Percentiles rank a stretch among this genome's conserved stretches.
Evolutionary conservation across 75 land plant genomes (phyloP).

Genomic region (Picea sitchensis): DNA sequence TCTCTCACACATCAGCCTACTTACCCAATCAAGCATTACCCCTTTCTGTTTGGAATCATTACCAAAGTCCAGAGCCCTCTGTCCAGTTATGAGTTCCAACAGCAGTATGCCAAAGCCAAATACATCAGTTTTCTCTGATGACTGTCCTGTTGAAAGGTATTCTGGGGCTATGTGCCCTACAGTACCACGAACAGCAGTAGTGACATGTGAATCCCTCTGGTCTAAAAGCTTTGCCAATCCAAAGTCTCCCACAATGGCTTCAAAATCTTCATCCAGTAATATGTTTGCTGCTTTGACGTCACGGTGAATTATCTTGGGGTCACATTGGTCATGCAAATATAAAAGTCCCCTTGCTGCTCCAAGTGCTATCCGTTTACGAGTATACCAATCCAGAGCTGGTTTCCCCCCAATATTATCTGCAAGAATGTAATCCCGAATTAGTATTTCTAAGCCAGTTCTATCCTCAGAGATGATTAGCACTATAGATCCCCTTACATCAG

Average conservation of each 20-base stretch:
- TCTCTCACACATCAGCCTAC: too few species aligned
- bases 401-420: slow-evolving; percentile 51
- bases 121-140: slow-evolving; percentile 93
- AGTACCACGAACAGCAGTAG: slow-evolving; percentile 88
- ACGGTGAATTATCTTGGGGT: slow-evolving; percentile 88
- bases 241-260: slow-evolving; percentile 91
- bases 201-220: slow-evolving; percentile 77
- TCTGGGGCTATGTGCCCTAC: slow-evolving; percentile 93
- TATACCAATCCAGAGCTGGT: slow-evolving; percentile 70
- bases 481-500: neutral
- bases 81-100: slow-evolving; percentile 83
- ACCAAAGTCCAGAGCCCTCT: slow-evolving; percentile 51
- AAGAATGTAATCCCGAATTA: neutral
- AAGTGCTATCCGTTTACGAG: slow-evolving; percentile 66
- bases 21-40: slow-evolving; percentile 76
- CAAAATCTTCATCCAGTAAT: slow-evolving; percentile 82
- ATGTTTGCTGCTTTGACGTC: slow-evolving; percentile 97
- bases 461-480: neutral
- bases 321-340: slow-evolving; percentile 89
- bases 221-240: slow-evolving; percentile 89
- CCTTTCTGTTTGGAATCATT: slow-evolving; percentile 61
- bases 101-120: slow-evolving; percentile 83
- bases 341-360: slow-evolving; percentile 82
- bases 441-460: neutral
- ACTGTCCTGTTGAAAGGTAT: slow-evolving; percentile 88